Conservation (phyloP, 2,329 filamentous ascomycete genomes). For the Uncinocarpus reesii region DNA sequence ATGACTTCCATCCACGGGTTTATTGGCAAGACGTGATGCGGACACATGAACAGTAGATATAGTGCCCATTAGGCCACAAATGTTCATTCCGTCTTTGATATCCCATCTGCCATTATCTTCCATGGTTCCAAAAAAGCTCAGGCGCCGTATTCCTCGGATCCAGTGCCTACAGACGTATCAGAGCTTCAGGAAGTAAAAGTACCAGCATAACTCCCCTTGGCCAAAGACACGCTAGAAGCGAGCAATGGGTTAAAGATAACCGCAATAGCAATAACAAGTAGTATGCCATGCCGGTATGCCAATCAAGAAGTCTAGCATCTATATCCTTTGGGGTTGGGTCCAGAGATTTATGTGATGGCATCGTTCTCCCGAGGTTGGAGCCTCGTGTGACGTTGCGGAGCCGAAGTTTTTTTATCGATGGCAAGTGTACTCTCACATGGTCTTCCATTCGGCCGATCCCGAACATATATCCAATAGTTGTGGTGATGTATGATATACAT, state of each 20-base stretch:
- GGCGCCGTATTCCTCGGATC: neutral
- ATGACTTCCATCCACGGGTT: no score
- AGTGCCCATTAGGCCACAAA: neutral
- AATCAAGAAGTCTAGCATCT: slow-evolving; percentile 26
- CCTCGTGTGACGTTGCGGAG: slow-evolving; percentile 17
- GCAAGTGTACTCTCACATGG: no score
- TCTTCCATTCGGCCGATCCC: no score
- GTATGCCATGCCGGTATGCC: slow-evolving; percentile 29
- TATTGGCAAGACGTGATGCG: no score
- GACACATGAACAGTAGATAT: neutral
- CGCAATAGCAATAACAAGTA: slow-evolving; percentile 30
- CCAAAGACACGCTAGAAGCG: slow-evolving; percentile 23
- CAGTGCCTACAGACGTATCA: slow-evolving; percentile 35
- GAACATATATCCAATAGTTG: no score
- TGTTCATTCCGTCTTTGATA: neutral
- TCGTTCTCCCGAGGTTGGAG: slow-evolving; percentile 34
- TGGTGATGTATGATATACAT: no score
- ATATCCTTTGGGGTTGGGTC: slow-evolving; percentile 35
- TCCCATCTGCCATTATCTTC: slow-evolving; percentile 6
- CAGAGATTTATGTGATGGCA: slow-evolving; percentile 37
- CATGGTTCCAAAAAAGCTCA: slow-evolving; percentile 1
- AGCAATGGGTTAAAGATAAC: slow-evolving; percentile 23
- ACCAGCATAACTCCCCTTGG: slow-evolving; percentile 26
- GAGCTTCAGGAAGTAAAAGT: no score
- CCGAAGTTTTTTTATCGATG: no score